Percentiles rank a stretch among this genome's conserved stretches.
These are phyloP conservation scores for Pichia cabralensis DNA, from an alignment of 805 yeast species.

Conservation along the genomic window DNA sequence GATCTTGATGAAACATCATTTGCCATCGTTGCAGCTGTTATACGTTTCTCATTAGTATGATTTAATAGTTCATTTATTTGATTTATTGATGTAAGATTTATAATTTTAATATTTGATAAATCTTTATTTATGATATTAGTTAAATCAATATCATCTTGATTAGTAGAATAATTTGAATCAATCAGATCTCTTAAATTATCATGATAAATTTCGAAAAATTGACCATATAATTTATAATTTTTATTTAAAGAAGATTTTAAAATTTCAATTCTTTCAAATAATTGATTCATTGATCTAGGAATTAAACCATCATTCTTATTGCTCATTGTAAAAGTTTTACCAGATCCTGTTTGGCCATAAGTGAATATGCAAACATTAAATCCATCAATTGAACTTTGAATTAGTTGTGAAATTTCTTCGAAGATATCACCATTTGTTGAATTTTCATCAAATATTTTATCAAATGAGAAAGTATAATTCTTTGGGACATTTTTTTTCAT, in stretches of 20 bases:
- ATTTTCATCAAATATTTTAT: constrained; percentile 55
- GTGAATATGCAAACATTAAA: constrained; percentile 89
- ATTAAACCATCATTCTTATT: constrained; percentile 65
- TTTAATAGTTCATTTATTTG: constrained; percentile 42
- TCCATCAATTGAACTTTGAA: constrained; percentile 83
- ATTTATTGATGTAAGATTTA: constrained; percentile 31
- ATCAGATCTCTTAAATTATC: constrained; percentile 70
- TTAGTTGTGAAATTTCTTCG: constrained; percentile 75
- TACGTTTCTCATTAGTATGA: constrained; percentile 50
- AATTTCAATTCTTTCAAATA: constrained; percentile 46
- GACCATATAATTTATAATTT: constrained; percentile 54
- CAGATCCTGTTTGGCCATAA: constrained; percentile 95
- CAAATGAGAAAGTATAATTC: constrained; percentile 50
- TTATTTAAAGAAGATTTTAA: constrained; percentile 45
- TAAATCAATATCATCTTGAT: constrained; percentile 48
- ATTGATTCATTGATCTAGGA: constrained; percentile 61
- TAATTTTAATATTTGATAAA: constrained; percentile 48
- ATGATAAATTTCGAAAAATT: constrained; percentile 84
- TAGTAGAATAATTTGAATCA: constrained; percentile 42
- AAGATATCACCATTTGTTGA: constrained; percentile 57
- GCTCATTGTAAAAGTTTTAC: constrained; percentile 90
- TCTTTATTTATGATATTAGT: constrained; percentile 37
- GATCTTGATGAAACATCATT: constrained; percentile 88
- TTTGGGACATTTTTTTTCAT: constrained; percentile 11
- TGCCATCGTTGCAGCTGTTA: constrained; percentile 73